Evolutionary conservation across 495 filamentous ascomycete genomes (phyloP), one percentile per base, ranked within the genome.

Genomic region (Talaromyces ruber): DNA sequence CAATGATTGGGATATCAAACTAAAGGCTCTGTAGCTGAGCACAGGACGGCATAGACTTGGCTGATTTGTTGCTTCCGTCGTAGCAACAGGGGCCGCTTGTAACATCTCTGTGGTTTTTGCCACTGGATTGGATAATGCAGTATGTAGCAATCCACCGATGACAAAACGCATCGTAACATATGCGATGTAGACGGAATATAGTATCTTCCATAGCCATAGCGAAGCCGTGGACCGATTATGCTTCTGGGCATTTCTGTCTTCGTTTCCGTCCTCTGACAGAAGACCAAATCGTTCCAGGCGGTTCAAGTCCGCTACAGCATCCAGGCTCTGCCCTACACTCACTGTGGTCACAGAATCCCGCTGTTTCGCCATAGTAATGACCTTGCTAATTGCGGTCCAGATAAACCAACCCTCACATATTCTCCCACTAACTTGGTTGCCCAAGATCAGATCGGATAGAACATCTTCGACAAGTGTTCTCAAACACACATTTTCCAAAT

Each of bases 401-500:
- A 97, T 74, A 66, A 97, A 82, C 87, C 88, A 91, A 24, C 89
- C 88, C 74, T 97, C 86, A 68, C 87, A 93, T 62, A 87, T 78
- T 68, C 82, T 92, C 63, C 86, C 89, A 60, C 86, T 85, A 59
- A 98, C 75, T 58, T 84, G 79, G 59, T 89, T 90, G 21, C 89
- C 89, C 45, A 98, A 74, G 21, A 97, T 88, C 71, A 93, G 84
- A 65, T 95, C 89, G 6, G 90, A 89, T 53, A 98, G 76, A 26
- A 97, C 84, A 71, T 97, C 92, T 45, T 85, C 83, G 60, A 97
- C 86, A 54, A 98, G 78, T 7, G 88, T 79, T 18, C 89, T 85
- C 67, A 97, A 76, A 69, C 91, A 96, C 54, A 79, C 83, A 72
- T 95, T 97, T 67, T 92, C 86, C 9, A 98, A 81, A 66, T 98